phyloP scores from a whole-genome alignment of 768 basidiomycete genomes.

The Gloeophyllum trabeum region DNA sequence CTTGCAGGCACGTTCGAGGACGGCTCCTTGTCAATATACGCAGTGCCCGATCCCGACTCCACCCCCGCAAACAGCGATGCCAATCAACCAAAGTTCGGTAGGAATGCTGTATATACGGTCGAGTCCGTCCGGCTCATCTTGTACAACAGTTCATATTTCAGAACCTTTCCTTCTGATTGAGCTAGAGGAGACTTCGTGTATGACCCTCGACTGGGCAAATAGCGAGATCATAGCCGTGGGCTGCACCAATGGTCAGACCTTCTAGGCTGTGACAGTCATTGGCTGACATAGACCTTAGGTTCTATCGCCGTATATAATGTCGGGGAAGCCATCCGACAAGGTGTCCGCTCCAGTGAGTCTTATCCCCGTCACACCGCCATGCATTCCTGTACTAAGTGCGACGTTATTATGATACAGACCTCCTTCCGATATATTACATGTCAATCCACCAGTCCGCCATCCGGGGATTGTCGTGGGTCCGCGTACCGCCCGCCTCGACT shows the following conservation, averaged over 20 bases:
- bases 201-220: conserved; percentile 84
- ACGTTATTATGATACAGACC: conserved; percentile 15
- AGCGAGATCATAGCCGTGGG: conserved; percentile 77
- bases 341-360: neutral
- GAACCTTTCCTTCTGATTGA: conserved; percentile 65
- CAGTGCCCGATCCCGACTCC: conserved; percentile 66
- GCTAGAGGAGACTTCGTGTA: conserved; percentile 65
- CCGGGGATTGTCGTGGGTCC: conserved; percentile 66
- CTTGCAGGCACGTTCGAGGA: conserved; percentile 82
- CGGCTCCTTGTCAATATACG: conserved; percentile 70
- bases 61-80: conserved; percentile 14
- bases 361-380: no score
- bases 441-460: conserved; percentile 72
- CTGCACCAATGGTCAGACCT: conserved; percentile 59
- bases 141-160: conserved; percentile 36
- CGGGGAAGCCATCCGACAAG: conserved; percentile 10
- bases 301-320: conserved; percentile 22
- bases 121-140: neutral
- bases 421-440: conserved; percentile 65
- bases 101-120: neutral
- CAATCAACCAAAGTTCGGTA: conserved; percentile 37
- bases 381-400: conserved; percentile 1
- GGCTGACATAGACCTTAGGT: conserved; percentile 13
- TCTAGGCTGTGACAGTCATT: neutral
- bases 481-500: conserved; percentile 42